Evolutionary conservation across 768 basidiomycete genomes (phyloP), one percentile per base, ranked within the genome.

Genomic region (Holtermannia corniformis): DNA sequence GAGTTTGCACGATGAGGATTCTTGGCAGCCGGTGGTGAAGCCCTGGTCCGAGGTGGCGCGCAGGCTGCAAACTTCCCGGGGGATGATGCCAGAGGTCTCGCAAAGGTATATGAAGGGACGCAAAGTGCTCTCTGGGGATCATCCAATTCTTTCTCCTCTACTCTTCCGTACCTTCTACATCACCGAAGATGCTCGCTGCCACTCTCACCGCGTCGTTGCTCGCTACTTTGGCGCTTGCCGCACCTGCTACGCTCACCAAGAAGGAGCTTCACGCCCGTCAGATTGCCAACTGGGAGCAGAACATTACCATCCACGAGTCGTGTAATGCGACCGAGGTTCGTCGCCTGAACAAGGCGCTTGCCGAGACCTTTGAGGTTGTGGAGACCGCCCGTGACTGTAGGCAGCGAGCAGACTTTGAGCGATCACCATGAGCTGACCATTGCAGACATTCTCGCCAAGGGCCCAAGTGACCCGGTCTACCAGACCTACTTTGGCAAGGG

Each of bases 401-500:
- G n/a, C n/a, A n/a, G n/a, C 13, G 4, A 23, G 45, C 55, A 51
- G 45, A 51, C 41, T 4, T 22, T n/a, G 27, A 64, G 63, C 22
- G 65, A 67, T 47, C 61, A 61, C 1, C 64, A 27, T 23, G 61
- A 62, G 23, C 50, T 67, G 44, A 55, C 58, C 25, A 44, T 54
- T 11, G 50, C 57, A 49, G 56, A 70, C 59, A 42, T 63, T 25
- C 46, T 55, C 49, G 46, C 46, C 25, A 65, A 70, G 50, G 71
- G 71, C 12, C 53, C 65, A 13, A 40, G 60, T 40, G 67, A 69
- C 44, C 49, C 58, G 20, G 44, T 68, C 20, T 72, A 62, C 67
- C 52, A 64, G 49, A 54, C 54, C 22, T 72, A 69, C 61, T 72
- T 70, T 48, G 71, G 71, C 28, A 55, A 44, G 46, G 50, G 46